Base-by-base conservation (phyloP, 345 rosid genomes). In the Turnera subulata region DNA sequence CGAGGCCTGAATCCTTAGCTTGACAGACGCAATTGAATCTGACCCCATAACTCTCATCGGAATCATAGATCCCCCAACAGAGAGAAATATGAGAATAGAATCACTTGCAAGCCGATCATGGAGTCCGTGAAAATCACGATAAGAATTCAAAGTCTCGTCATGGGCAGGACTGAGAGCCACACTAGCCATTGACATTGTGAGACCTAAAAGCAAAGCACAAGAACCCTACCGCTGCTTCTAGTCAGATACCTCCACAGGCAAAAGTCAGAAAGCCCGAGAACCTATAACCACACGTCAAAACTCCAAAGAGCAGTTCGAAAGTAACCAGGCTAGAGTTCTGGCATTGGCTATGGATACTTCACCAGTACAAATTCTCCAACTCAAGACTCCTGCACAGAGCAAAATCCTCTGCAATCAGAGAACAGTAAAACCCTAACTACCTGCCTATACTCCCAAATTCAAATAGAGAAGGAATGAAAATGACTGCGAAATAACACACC, bases 21-120 rank as follows among this genome's bases (percentile, higher is more conserved):
- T 91, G 75, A 91, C 82, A 22, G 80, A 83, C 5, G 89, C 88
- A 73, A 91, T 74, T 7, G 84, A 82, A 65, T 82, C 94, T 0
- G 82, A 85, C 75, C 80, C 83, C 89, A 79, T 70, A 20, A 88
- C 65, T 53, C 48, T 64, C 80, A 82, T 78, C 0, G 89, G 88
- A 58, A 72, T 73, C 70, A 85, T 20, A 61, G 94, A 80, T 22
- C 83, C 86, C 59, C 68, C 79, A 62, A 73, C 70, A 57, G 82
- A 73, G 52, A 87, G 78, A 70, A 77, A 87, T 47, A 85, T 66
- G 53, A 80, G 64, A 74, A 91, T 80, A 0, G 85, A 58, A 55
- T 79, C 77, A 46, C 69, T 69, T 40, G 71, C 60, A 22, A 23
- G 50, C 60, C 63, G 73, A 62, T 67, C 76, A 58, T 46, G 55